Percentiles rank a stretch among this genome's conserved stretches.
Evolutionary conservation across 2,329 filamentous ascomycete genomes (phyloP).

Genomic region (Bipolaris cookei): DNA sequence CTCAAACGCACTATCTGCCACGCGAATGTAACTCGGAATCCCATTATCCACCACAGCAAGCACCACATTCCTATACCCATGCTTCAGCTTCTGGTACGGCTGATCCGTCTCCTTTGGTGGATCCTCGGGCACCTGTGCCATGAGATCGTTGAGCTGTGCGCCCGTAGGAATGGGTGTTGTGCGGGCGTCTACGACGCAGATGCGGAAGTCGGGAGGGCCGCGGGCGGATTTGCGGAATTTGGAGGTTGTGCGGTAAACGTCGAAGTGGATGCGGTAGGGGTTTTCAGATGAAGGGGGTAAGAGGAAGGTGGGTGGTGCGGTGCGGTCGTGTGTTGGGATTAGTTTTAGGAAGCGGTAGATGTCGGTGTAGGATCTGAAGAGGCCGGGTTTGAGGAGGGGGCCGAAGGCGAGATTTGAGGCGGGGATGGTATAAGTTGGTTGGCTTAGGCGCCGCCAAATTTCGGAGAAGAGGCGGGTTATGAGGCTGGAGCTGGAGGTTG

Average conservation of each 20-base stretch:
- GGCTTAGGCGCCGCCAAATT: conserved; percentile 42
- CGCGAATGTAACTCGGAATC: conserved; percentile 82
- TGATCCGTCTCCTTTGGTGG: conserved; percentile 62
- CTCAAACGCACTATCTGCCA: conserved; percentile 80
- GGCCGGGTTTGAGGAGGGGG: conserved; percentile 59
- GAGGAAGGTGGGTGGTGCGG: conserved; percentile 43
- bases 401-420: conserved; percentile 46
- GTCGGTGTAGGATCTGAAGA: conserved; percentile 63
- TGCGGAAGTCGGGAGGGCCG: conserved; percentile 79
- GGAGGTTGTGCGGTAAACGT: conserved; percentile 77
- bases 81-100: conserved; percentile 79
- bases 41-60: conserved; percentile 90
- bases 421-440: conserved; percentile 25
- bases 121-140: conserved; percentile 75
- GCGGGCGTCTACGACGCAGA: conserved; percentile 80
- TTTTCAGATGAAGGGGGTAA: conserved; percentile 46
- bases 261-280: conserved; percentile 76
- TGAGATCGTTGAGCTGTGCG: conserved; percentile 71
- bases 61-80: conserved; percentile 83
- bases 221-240: conserved; percentile 80
- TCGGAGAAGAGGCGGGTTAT: conserved; percentile 47
- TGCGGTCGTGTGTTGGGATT: conserved; percentile 72
- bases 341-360: conserved; percentile 80
- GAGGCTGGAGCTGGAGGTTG: conserved; percentile 21
- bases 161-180: conserved; percentile 74